A percentile compares a stretch with the other conserved stretches of the same genome.
Conservation (phyloP, 2,329 filamentous ascomycete species). For the Phaeoacremonium minimum region DNA sequence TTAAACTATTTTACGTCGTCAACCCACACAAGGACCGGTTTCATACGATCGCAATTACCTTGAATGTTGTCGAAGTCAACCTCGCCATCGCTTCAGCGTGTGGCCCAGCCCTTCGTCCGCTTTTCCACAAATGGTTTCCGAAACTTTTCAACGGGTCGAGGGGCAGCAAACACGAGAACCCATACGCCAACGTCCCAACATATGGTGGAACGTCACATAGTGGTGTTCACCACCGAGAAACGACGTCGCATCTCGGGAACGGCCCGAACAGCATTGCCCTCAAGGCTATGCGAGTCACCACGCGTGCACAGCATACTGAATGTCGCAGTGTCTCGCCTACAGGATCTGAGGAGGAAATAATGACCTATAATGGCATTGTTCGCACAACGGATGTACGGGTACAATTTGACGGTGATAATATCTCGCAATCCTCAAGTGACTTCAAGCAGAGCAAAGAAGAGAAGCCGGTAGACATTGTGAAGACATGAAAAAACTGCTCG, state of each 20-base stretch:
- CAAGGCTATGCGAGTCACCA: background rate
- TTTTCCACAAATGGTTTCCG: conserved; percentile 28
- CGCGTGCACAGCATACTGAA: background rate
- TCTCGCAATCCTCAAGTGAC: too few relatives aligned
- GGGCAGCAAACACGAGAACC: too few relatives aligned
- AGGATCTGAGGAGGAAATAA: conserved; percentile 25
- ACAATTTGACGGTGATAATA: too few relatives aligned
- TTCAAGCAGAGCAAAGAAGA: too few relatives aligned
- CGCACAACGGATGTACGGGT: conserved; percentile 12
- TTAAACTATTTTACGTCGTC: conserved; percentile 19
- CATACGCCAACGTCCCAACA: too few relatives aligned
- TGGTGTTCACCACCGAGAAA: too few relatives aligned
- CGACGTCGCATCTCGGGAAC: too few relatives aligned
- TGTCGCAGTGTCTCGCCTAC: conserved; percentile 22
- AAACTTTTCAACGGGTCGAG: conserved; percentile 8
- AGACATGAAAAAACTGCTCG: too few relatives aligned
- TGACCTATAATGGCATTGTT: conserved; percentile 28
- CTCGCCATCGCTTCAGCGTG: conserved; percentile 36
- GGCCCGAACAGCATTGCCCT: too few relatives aligned
- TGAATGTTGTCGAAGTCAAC: conserved; percentile 35
- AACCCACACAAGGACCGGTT: conserved; percentile 28
- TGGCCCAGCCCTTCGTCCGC: conserved; percentile 32
- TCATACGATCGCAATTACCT: too few relatives aligned
- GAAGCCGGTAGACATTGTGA: too few relatives aligned
- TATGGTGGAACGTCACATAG: too few relatives aligned